Conservation (phyloP, 2,329 filamentous ascomycete species). For the Epichloe gansuensis region DNA sequence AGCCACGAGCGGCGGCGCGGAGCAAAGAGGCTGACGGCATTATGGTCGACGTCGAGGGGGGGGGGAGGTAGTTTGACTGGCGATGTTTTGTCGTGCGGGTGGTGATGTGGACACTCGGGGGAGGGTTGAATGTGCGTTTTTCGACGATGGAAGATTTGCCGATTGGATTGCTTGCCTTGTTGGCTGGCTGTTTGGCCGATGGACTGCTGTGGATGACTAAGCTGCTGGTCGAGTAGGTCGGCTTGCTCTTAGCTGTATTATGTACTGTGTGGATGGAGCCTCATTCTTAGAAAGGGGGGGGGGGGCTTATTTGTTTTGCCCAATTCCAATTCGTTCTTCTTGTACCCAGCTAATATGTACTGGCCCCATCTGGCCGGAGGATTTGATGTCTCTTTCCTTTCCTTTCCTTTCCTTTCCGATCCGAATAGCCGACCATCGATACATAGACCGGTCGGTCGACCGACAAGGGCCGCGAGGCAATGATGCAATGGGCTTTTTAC, state of each 20-base stretch:
- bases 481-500: too few species aligned
- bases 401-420: too few species aligned
- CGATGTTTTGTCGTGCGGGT: not conserved
- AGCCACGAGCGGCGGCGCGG: constrained; percentile 57
- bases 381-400: too few species aligned
- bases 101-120: constrained; percentile 6
- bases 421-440: too few species aligned
- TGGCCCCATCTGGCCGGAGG: not conserved
- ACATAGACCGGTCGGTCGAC: too few species aligned
- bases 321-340: constrained; percentile 10
- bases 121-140: constrained; percentile 11
- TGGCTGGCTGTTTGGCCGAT: constrained; percentile 16
- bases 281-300: too few species aligned
- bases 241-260: constrained; percentile 8
- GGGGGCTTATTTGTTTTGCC: constrained; percentile 1
- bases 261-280: constrained; percentile 13
- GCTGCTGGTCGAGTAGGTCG: constrained; percentile 6
- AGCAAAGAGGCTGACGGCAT: constrained; percentile 59
- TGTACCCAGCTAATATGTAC: too few species aligned
- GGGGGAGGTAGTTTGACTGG: constrained; percentile 1
- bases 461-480: too few species aligned
- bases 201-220: constrained; percentile 22
- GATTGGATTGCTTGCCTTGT: constrained; percentile 6
- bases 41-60: constrained; percentile 12
- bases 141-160: constrained; percentile 16